These are phyloP conservation scores for Leccinum angustisporum DNA, from an alignment of 1,284 basidiomycete genomes.

Conservation along the genomic window DNA sequence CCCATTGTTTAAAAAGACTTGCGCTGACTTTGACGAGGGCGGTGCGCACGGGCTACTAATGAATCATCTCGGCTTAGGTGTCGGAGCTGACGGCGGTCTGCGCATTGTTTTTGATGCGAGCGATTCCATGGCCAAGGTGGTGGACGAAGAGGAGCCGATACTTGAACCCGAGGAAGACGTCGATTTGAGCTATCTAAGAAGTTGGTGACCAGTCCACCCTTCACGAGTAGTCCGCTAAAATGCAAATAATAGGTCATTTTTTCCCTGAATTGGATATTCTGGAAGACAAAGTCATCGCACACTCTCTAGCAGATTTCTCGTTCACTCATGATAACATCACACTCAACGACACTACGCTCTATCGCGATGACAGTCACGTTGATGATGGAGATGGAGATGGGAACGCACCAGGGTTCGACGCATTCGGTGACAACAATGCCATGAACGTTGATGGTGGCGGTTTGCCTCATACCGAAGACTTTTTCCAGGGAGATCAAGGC, in stretches of 20 bases:
- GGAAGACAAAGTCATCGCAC: conserved; percentile 73
- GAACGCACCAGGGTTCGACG: conserved; percentile 37
- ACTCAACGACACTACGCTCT: conserved; percentile 62
- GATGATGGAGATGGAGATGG: conserved; percentile 50
- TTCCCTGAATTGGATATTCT: conserved; percentile 66
- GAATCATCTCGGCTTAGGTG: conserved; percentile 82
- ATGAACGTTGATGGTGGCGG: conserved; percentile 49
- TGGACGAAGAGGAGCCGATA: conserved; percentile 70
- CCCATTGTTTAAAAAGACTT: conserved; percentile 97
- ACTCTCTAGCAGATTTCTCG: conserved; percentile 77
- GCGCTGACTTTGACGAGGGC: conserved; percentile 98
- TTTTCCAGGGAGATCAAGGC: conserved; percentile 74
- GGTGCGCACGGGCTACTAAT: conserved; percentile 92
- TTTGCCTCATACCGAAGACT: conserved; percentile 66
- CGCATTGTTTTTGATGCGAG: conserved; percentile 96
- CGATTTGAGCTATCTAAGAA: conserved; percentile 67
- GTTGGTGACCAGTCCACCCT: conserved; percentile 43
- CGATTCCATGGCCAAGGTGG: conserved; percentile 80
- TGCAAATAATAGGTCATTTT: conserved; percentile 51
- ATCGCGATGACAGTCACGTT: conserved; percentile 47
- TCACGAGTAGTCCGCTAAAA: conserved; percentile 8
- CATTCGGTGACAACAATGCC: conserved; percentile 30
- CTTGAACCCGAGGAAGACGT: conserved; percentile 65
- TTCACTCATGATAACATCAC: conserved; percentile 66
- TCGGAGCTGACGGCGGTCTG: conserved; percentile 80